Evolutionary conservation across 108 stramenopile genomes (phyloP).

Genomic region (Pseudonitzschia pungens): DNA sequence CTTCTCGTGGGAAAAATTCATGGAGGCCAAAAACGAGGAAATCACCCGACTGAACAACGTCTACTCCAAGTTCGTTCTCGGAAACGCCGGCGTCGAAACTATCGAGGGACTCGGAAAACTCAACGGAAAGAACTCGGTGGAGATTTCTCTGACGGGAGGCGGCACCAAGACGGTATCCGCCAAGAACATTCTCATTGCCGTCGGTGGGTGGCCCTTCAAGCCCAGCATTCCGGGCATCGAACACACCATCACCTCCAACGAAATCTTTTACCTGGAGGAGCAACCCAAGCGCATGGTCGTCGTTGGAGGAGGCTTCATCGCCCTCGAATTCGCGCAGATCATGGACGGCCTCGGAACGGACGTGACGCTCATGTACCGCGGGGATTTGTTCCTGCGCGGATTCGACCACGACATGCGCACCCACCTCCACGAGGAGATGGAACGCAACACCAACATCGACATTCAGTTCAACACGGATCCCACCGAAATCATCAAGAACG

Average conservation of each 20-base stretch:
- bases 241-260: conserved; percentile 81
- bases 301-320: conserved; percentile 93
- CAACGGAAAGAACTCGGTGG: conserved; percentile 24
- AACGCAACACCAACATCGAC: conserved; percentile 49
- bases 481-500: conserved; percentile 54
- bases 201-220: conserved; percentile 80
- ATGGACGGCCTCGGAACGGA: conserved; percentile 86
- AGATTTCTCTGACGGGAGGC: conserved; percentile 20
- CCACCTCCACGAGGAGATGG: conserved; percentile 69
- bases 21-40: conserved; percentile 58
- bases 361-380: conserved; percentile 79
- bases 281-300: conserved; percentile 82
- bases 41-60: conserved; percentile 67
- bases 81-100: conserved; percentile 62
- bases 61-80: conserved; percentile 55
- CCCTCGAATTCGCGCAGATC: conserved; percentile 86
- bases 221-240: conserved; percentile 78
- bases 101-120: conserved; percentile 52
- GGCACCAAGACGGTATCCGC: conserved; percentile 47
- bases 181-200: conserved; percentile 81
- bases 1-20: conserved; percentile 66
- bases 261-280: conserved; percentile 81
- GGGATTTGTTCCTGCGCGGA: conserved; percentile 61
- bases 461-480: conserved; percentile 70
- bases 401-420: conserved; percentile 79